Evolutionary conservation across 2,329 filamentous ascomycete genomes (phyloP).

Genomic region (Pseudogymnoascus sp.): DNA sequence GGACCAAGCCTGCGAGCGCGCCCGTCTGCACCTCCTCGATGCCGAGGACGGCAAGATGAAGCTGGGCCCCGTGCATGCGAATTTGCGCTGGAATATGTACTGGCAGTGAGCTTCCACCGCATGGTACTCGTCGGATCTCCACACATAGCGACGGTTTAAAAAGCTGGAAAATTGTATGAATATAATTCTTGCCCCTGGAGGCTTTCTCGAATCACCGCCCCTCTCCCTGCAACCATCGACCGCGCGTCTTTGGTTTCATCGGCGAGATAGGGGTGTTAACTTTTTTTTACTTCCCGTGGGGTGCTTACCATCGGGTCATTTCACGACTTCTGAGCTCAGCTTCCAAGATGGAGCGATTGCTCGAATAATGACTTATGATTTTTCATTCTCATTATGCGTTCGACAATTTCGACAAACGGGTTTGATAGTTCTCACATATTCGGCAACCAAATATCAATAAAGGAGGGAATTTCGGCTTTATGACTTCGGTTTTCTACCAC

Average conservation of each 20-base stretch:
- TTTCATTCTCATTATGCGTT: too few relatives aligned
- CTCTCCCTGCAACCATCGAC: background rate
- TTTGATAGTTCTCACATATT: background rate
- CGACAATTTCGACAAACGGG: too few relatives aligned
- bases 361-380: too few relatives aligned
- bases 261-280: background rate
- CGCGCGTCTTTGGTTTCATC: background rate
- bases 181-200: background rate
- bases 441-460: background rate
- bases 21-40: conserved; percentile 53
- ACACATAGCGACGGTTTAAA: too few relatives aligned
- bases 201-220: background rate
- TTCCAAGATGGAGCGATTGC: too few relatives aligned
- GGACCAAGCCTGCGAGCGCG: conserved; percentile 77
- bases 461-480: background rate
- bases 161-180: background rate
- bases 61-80: background rate
- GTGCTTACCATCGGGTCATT: background rate
- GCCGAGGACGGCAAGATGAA: background rate
- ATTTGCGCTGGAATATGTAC: conserved; percentile 10
- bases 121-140: background rate
- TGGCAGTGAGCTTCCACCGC: conserved; percentile 10
- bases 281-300: background rate
- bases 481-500: background rate
- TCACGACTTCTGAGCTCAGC: background rate